Percentiles rank a stretch among this genome's conserved stretches.
Conservation (phyloP, 208 protist species). For the Wallacemonas sp. region DNA sequence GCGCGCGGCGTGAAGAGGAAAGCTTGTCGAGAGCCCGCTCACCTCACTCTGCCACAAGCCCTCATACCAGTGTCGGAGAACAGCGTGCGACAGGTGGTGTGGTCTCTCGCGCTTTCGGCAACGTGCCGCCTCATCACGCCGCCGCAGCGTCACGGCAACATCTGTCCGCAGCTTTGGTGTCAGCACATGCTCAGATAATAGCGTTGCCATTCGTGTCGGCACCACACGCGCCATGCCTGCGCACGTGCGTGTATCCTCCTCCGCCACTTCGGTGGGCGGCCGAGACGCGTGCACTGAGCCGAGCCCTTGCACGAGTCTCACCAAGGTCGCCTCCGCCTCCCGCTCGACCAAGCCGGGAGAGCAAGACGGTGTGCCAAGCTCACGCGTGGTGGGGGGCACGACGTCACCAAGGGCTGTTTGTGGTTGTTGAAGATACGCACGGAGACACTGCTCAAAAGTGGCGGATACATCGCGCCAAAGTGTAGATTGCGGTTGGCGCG, state of each 20-base stretch:
- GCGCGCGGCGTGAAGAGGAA: neutral
- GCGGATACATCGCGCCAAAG: neutral
- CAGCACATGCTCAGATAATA: neutral
- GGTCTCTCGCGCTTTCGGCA: neutral
- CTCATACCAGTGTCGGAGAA: constrained; percentile 10
- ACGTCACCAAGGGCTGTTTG: no score
- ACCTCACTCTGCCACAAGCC: constrained; percentile 3
- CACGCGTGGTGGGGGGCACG: neutral
- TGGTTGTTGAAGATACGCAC: neutral
- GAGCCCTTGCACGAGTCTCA: neutral
- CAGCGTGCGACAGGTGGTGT: neutral
- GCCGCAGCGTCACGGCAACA: neutral
- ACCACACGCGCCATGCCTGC: neutral
- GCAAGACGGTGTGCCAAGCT: neutral
- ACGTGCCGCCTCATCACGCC: constrained; percentile 2
- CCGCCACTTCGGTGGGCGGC: neutral
- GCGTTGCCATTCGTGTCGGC: neutral
- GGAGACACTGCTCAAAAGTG: neutral
- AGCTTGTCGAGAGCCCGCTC: neutral
- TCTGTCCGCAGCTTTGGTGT: neutral
- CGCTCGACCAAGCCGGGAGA: neutral
- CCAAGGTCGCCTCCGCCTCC: constrained; percentile 1
- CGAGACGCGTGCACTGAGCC: neutral
- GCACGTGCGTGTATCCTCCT: neutral
- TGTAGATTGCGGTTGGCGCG: neutral